Percentiles rank a stretch among this genome's conserved stretches.
These are phyloP conservation scores for Aspergillus bertholletiae DNA, from an alignment of 495 filamentous ascomycete species.

Conservation along the genomic window DNA sequence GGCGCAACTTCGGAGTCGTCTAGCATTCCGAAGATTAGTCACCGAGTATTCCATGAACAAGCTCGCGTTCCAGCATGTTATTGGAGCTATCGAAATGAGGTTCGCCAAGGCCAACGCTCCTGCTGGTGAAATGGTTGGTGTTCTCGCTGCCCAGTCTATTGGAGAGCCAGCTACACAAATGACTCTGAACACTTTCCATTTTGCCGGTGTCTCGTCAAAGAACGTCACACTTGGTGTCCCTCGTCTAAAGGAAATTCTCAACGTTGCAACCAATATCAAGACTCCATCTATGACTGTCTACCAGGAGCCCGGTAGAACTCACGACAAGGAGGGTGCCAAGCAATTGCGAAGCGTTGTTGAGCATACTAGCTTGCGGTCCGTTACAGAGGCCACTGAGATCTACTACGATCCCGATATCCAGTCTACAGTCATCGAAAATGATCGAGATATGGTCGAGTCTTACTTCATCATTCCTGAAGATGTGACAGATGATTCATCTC, in stretches of 20 bases:
- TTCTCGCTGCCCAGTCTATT: slow-evolving; percentile 95
- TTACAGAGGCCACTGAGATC: slow-evolving; percentile 88
- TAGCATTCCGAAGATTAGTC: slow-evolving; percentile 89
- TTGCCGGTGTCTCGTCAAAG: slow-evolving; percentile 99
- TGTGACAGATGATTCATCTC: slow-evolving; percentile 61
- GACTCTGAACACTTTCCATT: slow-evolving; percentile 99
- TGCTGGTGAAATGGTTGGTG: slow-evolving; percentile 98
- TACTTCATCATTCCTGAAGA: slow-evolving; percentile 96
- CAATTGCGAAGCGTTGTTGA: slow-evolving; percentile 81
- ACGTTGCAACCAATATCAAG: slow-evolving; percentile 96
- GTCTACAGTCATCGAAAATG: slow-evolving; percentile 77
- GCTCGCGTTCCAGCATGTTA: slow-evolving; percentile 85
- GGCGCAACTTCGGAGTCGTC: slow-evolving; percentile 79
- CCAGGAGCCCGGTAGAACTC: slow-evolving; percentile 53
- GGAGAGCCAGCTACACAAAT: slow-evolving; percentile 99
- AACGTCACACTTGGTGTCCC: slow-evolving; percentile 99
- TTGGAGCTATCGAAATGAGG: slow-evolving; percentile 85
- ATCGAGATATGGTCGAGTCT: slow-evolving; percentile 91
- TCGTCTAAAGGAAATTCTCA: slow-evolving; percentile 98
- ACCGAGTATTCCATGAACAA: slow-evolving; percentile 81
- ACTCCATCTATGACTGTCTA: slow-evolving; percentile 98
- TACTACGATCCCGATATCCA: slow-evolving; percentile 95
- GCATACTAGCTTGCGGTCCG: slow-evolving; percentile 89
- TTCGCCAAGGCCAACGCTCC: slow-evolving; percentile 77
- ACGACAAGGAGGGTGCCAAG: slow-evolving; percentile 78